These are phyloP conservation scores for Cystobasidiaceae sp. DNA, from an alignment of 1,284 basidiomycete species.

Conservation along the genomic window DNA sequence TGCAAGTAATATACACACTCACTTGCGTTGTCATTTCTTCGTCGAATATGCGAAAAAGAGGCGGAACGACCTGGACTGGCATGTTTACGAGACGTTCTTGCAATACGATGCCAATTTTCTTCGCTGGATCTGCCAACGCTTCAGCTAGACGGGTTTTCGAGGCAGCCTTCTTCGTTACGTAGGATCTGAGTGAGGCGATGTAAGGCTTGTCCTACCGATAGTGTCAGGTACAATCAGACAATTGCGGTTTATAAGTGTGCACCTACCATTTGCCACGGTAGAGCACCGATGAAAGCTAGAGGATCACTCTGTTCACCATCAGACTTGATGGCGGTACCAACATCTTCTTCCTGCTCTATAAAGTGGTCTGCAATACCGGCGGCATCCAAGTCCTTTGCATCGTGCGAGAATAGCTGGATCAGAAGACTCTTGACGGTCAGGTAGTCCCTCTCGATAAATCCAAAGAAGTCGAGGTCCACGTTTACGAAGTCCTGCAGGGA, in stretches of 20 bases:
- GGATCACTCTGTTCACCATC: constrained; percentile 84
- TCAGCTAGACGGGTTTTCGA: not conserved
- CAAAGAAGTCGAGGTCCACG: constrained; percentile 89
- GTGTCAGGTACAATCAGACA: not conserved
- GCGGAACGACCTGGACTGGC: constrained; percentile 81
- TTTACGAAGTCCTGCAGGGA: constrained; percentile 54
- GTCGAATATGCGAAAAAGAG: constrained; percentile 78
- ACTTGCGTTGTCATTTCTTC: constrained; percentile 68
- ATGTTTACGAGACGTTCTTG: constrained; percentile 86
- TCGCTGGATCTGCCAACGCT: not conserved
- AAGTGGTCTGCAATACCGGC: constrained; percentile 73
- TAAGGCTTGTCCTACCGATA: constrained; percentile 59
- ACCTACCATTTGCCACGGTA: constrained; percentile 24
- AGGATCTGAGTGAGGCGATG: constrained; percentile 64
- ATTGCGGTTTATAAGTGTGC: not conserved
- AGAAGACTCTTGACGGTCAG: constrained; percentile 76
- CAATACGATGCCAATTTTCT: constrained; percentile 71
- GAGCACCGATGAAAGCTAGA: constrained; percentile 54
- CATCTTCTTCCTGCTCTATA: constrained; percentile 58
- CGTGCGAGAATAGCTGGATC: constrained; percentile 72
- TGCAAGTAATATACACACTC: constrained; percentile 52
- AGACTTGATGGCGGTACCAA: constrained; percentile 87
- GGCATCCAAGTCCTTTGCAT: constrained; percentile 64
- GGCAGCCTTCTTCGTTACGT: constrained; percentile 55
- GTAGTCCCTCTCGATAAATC: constrained; percentile 76